Base-by-base conservation (phyloP, 2,329 filamentous ascomycete genomes). In the Ceratocystis harringtonii region DNA sequence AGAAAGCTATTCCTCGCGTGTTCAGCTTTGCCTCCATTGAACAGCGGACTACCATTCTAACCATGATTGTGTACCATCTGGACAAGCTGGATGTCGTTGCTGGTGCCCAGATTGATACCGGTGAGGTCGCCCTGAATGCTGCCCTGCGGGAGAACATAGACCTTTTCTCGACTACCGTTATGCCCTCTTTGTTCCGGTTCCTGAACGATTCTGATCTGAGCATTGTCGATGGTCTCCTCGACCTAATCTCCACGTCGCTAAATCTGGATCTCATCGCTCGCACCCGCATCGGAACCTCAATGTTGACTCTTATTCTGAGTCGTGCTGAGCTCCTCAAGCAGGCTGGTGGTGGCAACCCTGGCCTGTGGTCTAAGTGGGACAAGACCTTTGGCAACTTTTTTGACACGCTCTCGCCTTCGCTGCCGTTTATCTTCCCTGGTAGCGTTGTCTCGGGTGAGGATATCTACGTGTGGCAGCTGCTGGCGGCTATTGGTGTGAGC, bases 381-480 rank as follows among this genome's bases (percentile, higher is more conserved):
- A 79, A 82, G 67, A 86, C 89, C 5, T 97, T 96, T 77, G 90
- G 91, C 70, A 81, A 83, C 30, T 83, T 99, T 67, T 99, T 99
- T 76, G 90, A 94, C 73, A 82, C 84, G 5, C 79, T 97, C 19
- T 92, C 97, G 74, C 89, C 89, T 1, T 86, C 87, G 5, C 81
- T 97, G 60, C 87, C 88, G 12, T 83, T 88, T 70, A 86, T 96
- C 69, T 99, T 99, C 83, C 92, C 92, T 0, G 89, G 88, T 22
- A 88, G 88, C n/a, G 89, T 95, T 72, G 91, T 90, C 69, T 86
- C 89, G 6, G 89, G 89, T 62, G 91, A 96, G 70, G 94, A 99
- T 72, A 87, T 96, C 72, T 95, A 97, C 72, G 90, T 97, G 48
- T 99, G 94, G 94, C 92, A 97, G 76, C 95, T 97, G 74, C 81